These are phyloP conservation scores for Lactifluus rugatus DNA, from an alignment of 768 basidiomycete genomes.

Conservation along the genomic window DNA sequence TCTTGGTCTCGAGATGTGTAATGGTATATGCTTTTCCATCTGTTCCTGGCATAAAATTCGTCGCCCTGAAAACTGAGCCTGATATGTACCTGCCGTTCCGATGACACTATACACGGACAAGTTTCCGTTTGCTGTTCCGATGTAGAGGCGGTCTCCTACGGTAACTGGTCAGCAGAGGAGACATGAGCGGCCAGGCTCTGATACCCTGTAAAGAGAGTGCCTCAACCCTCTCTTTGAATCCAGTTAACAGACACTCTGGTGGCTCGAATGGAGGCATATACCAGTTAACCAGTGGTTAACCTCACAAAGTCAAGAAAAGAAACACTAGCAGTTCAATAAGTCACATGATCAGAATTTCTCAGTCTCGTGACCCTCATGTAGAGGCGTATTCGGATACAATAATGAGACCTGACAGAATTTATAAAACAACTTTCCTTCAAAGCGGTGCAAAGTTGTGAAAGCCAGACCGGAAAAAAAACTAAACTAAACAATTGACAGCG, in stretches of 20 bases:
- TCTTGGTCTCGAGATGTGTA: constrained; percentile 54
- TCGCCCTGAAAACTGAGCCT: not conserved
- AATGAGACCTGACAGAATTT: not conserved
- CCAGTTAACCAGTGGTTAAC: too few species aligned
- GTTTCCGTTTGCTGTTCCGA: constrained; percentile 50
- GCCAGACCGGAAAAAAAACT: not conserved
- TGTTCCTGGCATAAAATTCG: not conserved
- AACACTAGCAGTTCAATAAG: not conserved
- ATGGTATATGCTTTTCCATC: constrained; percentile 29
- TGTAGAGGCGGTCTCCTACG: constrained; percentile 46
- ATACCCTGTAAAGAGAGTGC: constrained; percentile 16
- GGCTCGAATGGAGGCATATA: constrained; percentile 17
- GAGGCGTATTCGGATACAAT: not conserved
- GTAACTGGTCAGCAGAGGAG: not conserved
- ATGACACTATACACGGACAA: constrained; percentile 43
- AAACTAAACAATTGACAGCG: constrained; percentile 5
- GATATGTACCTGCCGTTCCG: constrained; percentile 30
- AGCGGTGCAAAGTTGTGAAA: not conserved
- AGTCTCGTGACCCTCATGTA: not conserved
- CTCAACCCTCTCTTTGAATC: constrained; percentile 18
- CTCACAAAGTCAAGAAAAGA: too few species aligned
- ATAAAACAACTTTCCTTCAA: not conserved
- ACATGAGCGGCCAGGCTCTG: not conserved
- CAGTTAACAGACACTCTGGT: constrained; percentile 10
- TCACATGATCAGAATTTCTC: not conserved